phyloP scores from a whole-genome alignment of 768 basidiomycete genomes.

The Scleroderma citrinum region DNA sequence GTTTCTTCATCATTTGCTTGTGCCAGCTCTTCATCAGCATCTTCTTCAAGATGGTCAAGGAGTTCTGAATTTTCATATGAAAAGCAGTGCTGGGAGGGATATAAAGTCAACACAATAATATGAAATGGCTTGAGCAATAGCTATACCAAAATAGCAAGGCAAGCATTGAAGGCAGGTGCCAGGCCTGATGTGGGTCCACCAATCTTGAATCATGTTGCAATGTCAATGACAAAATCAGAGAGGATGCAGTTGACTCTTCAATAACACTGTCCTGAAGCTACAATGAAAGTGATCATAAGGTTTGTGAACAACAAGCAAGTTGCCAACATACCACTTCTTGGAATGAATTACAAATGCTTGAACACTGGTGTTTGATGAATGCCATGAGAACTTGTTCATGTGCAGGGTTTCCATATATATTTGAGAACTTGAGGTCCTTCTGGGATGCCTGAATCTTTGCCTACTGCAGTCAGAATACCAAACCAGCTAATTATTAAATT shows the following conservation, averaged over 20 bases:
- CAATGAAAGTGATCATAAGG: not conserved
- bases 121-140: not conserved
- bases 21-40: not conserved
- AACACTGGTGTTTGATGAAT: not conserved
- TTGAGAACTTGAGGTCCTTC: not conserved
- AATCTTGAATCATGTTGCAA: not conserved
- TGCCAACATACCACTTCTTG: not conserved
- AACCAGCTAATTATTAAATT: not conserved
- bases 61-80: not conserved
- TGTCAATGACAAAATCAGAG: not conserved
- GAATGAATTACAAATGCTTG: not conserved
- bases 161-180: not conserved
- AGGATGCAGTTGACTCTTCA: not conserved
- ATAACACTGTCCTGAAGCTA: not conserved
- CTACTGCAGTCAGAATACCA: not conserved
- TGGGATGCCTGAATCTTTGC: not conserved
- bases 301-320: not conserved
- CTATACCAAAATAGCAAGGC: not conserved
- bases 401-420: not conserved
- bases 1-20: not conserved
- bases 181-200: not conserved
- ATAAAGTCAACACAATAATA: too few relatives aligned
- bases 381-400: not conserved
- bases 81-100: not conserved
- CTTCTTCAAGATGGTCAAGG: not conserved